phyloP scores from a whole-genome alignment of 345 rosid genomes.

The Brassica incana region DNA sequence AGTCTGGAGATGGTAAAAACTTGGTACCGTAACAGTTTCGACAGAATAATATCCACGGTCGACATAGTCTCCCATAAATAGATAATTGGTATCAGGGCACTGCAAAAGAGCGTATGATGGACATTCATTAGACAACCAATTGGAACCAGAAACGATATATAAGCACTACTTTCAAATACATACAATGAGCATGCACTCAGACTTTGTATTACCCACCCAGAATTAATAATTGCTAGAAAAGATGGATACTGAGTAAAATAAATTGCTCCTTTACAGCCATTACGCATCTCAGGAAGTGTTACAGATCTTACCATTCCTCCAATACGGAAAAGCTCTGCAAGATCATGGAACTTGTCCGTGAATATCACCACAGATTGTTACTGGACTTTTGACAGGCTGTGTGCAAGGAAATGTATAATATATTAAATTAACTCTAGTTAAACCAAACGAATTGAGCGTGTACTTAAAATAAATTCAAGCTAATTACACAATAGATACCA shows the following conservation, averaged over 20 bases:
- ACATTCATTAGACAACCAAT: slow-evolving; percentile 2
- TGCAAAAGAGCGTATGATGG: slow-evolving; percentile 40
- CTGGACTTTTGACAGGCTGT: slow-evolving; percentile 98
- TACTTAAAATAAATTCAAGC: neutral
- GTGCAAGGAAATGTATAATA: neutral
- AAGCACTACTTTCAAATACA: slow-evolving; percentile 8
- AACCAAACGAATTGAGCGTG: slow-evolving; percentile 6
- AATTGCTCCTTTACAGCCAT: neutral
- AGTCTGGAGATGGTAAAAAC: neutral
- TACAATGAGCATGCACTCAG: neutral
- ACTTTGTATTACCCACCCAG: slow-evolving; percentile 6
- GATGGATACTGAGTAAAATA: neutral
- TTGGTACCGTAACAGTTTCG: slow-evolving; percentile 87
- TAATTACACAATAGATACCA: slow-evolving; percentile 6
- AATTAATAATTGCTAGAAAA: slow-evolving; percentile 4
- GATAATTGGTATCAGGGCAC: slow-evolving; percentile 98
- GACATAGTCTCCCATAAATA: slow-evolving; percentile 99
- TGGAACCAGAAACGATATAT: neutral
- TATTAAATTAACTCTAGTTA: slow-evolving; percentile 13
- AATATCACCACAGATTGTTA: slow-evolving; percentile 97
- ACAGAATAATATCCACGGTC: slow-evolving; percentile 99
- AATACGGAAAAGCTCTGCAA: slow-evolving; percentile 96
- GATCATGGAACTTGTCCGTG: slow-evolving; percentile 99
- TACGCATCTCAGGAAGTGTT: slow-evolving; percentile 3
- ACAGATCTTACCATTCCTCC: slow-evolving; percentile 82